Evolutionary conservation across 75 land plant genomes (phyloP), one percentile per base, ranked within the genome.

Genomic region (Pinus albicaulis): DNA sequence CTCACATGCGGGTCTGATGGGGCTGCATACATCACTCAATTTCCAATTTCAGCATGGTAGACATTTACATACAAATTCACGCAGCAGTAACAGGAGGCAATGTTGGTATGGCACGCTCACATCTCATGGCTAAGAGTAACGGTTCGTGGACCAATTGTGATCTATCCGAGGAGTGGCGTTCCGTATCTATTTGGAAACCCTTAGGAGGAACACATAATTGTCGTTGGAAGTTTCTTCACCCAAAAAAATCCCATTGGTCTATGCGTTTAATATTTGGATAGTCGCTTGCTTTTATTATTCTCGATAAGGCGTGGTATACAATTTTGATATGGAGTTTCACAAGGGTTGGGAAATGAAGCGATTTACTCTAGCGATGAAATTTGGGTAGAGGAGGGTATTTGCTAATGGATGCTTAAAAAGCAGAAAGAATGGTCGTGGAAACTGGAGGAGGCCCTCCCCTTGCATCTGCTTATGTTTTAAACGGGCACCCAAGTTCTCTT

Each of bases 51-150:
- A 48, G 16, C 81, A 3, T 82, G 85, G 55, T 74, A 80, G 38
- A 80, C 76, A 31, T 88, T 75, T 76, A 79, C 81, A 13, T 86
- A 88, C 34, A 77, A 86, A 55, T 88, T 86, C 81, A 88, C 85
- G 13, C 28, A 86, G 55, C 14, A 38, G 38, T 19, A 74, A 55
- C 90, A 89, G 64, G 76, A 76, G 74, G 90, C 88, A 31, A 84
- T 86, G 4, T 23, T 88, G 52, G 64, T 81, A 11, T 85, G 85
- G 81, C 86, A 85, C 64, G 86, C 89, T n/a, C 90, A 88, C 73
- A 59, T 80, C 73, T 83, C 85, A n/a, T 89, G 91, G 89, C 83
- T 89, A 20, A 48, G 91, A n/a, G 89, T 75, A 22, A 86, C 89
- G 16, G 86, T 86, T 26, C 66, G 84, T 72, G 91, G 91, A 14